Percentiles rank a stretch among this genome's conserved stretches.
Evolutionary conservation across 2,329 filamentous ascomycete genomes (phyloP).

Genomic region (Sphaerulina musiva): DNA sequence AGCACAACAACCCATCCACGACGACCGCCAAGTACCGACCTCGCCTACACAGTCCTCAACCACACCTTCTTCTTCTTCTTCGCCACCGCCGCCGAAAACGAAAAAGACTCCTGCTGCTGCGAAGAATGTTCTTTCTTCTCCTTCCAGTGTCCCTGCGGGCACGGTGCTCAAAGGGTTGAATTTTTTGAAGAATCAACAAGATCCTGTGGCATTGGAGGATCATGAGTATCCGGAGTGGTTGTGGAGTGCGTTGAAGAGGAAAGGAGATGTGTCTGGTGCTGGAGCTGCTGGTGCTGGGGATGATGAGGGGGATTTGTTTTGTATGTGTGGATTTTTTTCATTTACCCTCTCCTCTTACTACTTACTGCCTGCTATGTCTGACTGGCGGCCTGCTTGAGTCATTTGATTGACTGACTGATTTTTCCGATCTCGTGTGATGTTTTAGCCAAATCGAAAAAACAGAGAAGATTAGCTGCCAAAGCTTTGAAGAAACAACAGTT

Average conservation of each 20-base stretch:
- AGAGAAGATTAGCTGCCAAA: constrained; percentile 64
- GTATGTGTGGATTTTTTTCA: constrained; percentile 44
- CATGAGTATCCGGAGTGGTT: constrained; percentile 74
- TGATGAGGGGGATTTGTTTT: constrained; percentile 67
- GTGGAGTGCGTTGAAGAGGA: constrained; percentile 62
- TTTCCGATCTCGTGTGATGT: background rate
- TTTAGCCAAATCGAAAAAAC: constrained; percentile 76
- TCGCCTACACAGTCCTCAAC: constrained; percentile 44
- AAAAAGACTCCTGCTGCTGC: constrained; percentile 16
- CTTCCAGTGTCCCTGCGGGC: constrained; percentile 53
- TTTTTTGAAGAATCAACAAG: constrained; percentile 65
- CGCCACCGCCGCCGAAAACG: constrained; percentile 24
- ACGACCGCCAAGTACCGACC: constrained; percentile 37
- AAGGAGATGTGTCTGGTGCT: constrained; percentile 33
- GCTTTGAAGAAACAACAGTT: constrained; percentile 56
- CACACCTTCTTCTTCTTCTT: constrained; percentile 34
- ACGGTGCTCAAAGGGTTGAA: constrained; percentile 68
- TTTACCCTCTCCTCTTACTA: background rate
- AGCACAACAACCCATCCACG: constrained; percentile 24
- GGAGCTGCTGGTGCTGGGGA: constrained; percentile 47
- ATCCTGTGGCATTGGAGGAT: constrained; percentile 68
- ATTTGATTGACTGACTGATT: background rate
- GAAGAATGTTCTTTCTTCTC: constrained; percentile 1
- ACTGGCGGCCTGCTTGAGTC: too few relatives aligned
- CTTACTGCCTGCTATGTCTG: background rate